These are phyloP conservation scores for Lentinus tigrinus DNA, from an alignment of 768 basidiomycete species.

Conservation along the genomic window DNA sequence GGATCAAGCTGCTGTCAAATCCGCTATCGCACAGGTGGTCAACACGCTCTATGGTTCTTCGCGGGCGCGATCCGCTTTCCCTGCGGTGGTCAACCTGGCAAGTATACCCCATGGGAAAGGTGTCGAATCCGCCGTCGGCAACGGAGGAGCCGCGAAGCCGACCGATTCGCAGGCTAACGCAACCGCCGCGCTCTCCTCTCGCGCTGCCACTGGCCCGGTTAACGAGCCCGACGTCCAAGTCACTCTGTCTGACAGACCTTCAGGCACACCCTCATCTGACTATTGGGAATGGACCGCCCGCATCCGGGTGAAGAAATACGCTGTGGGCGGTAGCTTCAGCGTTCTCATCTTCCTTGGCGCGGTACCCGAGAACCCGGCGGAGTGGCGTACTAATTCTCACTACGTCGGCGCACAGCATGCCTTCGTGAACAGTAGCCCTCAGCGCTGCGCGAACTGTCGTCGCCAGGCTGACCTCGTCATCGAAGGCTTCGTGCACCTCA, in stretches of 20 bases:
- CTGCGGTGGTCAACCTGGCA: background rate
- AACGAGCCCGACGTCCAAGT: background rate
- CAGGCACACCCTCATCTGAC: background rate
- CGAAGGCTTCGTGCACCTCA: slow-evolving; percentile 23
- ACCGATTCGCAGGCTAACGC: too few relatives aligned
- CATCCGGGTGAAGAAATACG: slow-evolving; percentile 42
- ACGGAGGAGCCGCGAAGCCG: background rate
- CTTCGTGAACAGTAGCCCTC: slow-evolving; percentile 38
- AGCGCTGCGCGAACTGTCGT: slow-evolving; percentile 41
- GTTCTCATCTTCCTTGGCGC: slow-evolving; percentile 47
- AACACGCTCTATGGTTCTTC: slow-evolving; percentile 31
- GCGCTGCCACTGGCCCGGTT: background rate
- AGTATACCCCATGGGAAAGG: background rate
- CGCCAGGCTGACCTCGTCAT: slow-evolving; percentile 7
- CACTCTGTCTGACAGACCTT: background rate
- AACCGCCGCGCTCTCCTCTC: background rate
- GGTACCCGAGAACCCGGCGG: slow-evolving; percentile 27
- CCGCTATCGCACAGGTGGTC: slow-evolving; percentile 35
- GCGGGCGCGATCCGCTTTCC: background rate
- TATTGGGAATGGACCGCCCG: slow-evolving; percentile 43
- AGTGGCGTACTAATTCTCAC: slow-evolving; percentile 29
- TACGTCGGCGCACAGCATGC: slow-evolving; percentile 45
- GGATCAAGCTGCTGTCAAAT: slow-evolving; percentile 26
- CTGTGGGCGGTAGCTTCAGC: slow-evolving; percentile 42
- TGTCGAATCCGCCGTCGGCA: background rate